Conservation (phyloP, 306 rosid species). For the Quercus dentata region DNA sequence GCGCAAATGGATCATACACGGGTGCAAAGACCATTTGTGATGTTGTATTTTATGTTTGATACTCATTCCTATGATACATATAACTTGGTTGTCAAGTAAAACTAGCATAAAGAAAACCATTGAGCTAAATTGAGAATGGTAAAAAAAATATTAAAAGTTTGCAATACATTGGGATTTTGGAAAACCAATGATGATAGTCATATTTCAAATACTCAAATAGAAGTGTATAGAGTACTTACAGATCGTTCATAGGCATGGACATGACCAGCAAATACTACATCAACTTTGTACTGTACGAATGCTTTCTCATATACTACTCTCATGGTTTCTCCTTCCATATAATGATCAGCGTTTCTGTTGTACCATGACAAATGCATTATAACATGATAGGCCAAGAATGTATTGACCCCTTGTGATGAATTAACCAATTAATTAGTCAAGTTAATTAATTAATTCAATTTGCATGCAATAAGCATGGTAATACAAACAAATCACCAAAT, state of each 20-base stretch:
- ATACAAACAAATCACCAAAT: too few relatives aligned
- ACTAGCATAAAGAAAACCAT: neutral
- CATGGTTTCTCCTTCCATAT: slow-evolving; percentile 65
- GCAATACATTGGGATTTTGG: too few relatives aligned
- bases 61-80: slow-evolving; percentile 39
- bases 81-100: neutral
- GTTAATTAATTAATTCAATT: too few relatives aligned
- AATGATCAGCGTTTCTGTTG: slow-evolving; percentile 52
- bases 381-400: neutral
- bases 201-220: neutral
- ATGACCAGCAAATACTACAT: slow-evolving; percentile 57
- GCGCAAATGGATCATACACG: slow-evolving; percentile 45
- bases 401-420: too few relatives aligned
- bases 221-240: slow-evolving; percentile 21
- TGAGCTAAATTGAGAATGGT: too few relatives aligned
- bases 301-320: slow-evolving; percentile 45
- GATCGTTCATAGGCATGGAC: slow-evolving; percentile 64
- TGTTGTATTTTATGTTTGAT: slow-evolving; percentile 46
- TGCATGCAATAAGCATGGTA: too few relatives aligned
- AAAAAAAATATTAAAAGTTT: too few relatives aligned
- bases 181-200: neutral
- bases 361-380: slow-evolving; percentile 52
- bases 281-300: slow-evolving; percentile 44
- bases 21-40: slow-evolving; percentile 39
- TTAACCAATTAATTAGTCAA: too few relatives aligned